Percentiles rank a stretch among this genome's conserved stretches.
Evolutionary conservation across 202 grass and related monocot genomes (phyloP).

Genomic region (Hordeum pubiflorum): DNA sequence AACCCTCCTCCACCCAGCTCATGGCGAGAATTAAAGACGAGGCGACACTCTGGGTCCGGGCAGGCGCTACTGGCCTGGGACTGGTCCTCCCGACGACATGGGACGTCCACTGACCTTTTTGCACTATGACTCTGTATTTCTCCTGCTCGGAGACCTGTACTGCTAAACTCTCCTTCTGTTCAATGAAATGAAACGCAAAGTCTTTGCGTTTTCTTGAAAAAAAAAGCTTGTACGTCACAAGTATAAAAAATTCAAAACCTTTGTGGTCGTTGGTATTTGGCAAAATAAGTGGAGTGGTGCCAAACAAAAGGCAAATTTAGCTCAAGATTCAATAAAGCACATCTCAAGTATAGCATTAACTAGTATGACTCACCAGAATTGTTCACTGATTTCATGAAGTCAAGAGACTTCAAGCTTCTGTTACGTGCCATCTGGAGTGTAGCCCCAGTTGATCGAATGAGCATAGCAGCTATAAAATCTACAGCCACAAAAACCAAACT

Average conservation of each 20-base stretch:
- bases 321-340: background rate
- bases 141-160: no score
- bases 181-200: no score
- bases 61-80: no score
- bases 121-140: no score
- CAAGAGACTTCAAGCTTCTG: slow-evolving; percentile 55
- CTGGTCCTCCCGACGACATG: no score
- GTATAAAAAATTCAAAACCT: background rate
- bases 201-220: no score
- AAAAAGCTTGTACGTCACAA: background rate
- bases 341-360: background rate
- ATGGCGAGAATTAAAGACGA: no score
- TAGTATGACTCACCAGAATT: slow-evolving; percentile 47
- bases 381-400: slow-evolving; percentile 43
- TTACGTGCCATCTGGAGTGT: slow-evolving; percentile 53
- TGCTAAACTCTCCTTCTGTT: no score
- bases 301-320: background rate
- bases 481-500: slow-evolving; percentile 99
- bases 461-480: slow-evolving; percentile 87
- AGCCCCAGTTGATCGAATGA: slow-evolving; percentile 70
- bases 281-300: background rate
- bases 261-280: slow-evolving; percentile 7
- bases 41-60: no score
- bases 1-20: no score
- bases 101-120: no score